Percentiles rank a stretch among this genome's conserved stretches.
Evolutionary conservation across 2,329 filamentous ascomycete genomes (phyloP).

Genomic region (Orbilia brochopaga): DNA sequence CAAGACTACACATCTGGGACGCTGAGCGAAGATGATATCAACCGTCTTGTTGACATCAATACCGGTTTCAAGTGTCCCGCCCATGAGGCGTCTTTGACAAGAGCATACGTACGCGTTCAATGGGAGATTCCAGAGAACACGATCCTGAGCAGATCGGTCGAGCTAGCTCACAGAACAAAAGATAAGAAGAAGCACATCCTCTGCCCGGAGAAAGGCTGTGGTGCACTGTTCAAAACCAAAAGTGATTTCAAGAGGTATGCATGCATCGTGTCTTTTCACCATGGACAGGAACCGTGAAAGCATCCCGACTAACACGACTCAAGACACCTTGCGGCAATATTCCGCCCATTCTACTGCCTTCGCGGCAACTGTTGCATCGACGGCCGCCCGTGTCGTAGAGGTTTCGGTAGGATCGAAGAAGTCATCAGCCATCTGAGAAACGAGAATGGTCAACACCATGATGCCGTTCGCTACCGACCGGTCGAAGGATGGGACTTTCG

Average conservation of each 20-base stretch:
- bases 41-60: conserved; percentile 37
- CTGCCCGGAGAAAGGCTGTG: conserved; percentile 45
- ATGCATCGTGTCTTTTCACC: conserved; percentile 5
- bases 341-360: conserved; percentile 45
- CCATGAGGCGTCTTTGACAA: conserved; percentile 31
- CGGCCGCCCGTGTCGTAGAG: conserved; percentile 38
- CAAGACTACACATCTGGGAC: conserved; percentile 39
- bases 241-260: conserved; percentile 43
- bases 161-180: conserved; percentile 10
- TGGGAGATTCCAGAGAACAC: conserved; percentile 36
- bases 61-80: conserved; percentile 37
- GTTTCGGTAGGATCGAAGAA: conserved; percentile 48
- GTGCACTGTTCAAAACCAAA: conserved; percentile 18
- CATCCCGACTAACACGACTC: background rate
- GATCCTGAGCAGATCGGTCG: conserved; percentile 28
- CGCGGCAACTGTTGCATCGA: conserved; percentile 48
- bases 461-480: conserved; percentile 46
- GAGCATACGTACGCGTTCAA: conserved; percentile 35
- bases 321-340: conserved; percentile 41
- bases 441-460: conserved; percentile 46
- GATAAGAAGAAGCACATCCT: conserved; percentile 27
- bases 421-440: conserved; percentile 45
- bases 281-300: background rate
- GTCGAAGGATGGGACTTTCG: conserved; percentile 49
- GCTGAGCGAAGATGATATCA: conserved; percentile 26